Base-by-base conservation (phyloP, 1,284 basidiomycete genomes). In the Cutaneotrichosporon cyanovorans region DNA sequence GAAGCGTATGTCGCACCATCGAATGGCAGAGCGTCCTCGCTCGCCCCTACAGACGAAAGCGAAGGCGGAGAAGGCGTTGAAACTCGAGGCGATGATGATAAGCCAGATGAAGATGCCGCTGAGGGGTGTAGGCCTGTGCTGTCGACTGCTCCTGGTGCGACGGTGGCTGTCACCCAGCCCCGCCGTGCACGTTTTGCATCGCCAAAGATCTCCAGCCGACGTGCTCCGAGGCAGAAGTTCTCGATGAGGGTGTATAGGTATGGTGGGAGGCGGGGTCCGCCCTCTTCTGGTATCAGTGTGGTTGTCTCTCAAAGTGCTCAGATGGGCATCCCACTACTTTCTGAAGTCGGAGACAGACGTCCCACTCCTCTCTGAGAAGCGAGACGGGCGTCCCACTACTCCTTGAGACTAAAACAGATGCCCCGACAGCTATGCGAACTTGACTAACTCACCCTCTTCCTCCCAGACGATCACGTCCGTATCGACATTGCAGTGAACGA, bases 401-500 rank as follows among this genome's bases (percentile, higher is more conserved):
- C 12, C n/a, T 11, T 32, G 12, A 32, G 31, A 14, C n/a, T 3
- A 7, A 32, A 7, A n/a, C 31, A 32, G 7, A 3, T 12, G 8
- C n/a, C n/a, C n/a, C n/a, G 39, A 28, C 19, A 21, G 36, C 16
- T 20, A 3, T 22, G 12, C 28, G 22, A 25, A 2, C 3, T n/a
- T 33, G 14, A 5, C n/a, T 31, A 58, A 7, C 64, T 51, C 55
- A 71, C 69, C 70, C 0, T 77, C 69, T 37, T 42, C n/a, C n/a
- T n/a, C 81, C 90, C 91, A 97, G 15, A 98, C 81, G 53, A 97
- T 85, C 5, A 97, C 88, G 69, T 98, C 93, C 23, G 92, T 97
- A 68, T 97, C 91, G 55, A 98, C 84, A 69, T 99, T 99, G 69
- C 93, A 97, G 69, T 98, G 92, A 0, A 96, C 92, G 67, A 97